phyloP scores from a whole-genome alignment of 768 basidiomycete species.

The Dentipellis fragilis region DNA sequence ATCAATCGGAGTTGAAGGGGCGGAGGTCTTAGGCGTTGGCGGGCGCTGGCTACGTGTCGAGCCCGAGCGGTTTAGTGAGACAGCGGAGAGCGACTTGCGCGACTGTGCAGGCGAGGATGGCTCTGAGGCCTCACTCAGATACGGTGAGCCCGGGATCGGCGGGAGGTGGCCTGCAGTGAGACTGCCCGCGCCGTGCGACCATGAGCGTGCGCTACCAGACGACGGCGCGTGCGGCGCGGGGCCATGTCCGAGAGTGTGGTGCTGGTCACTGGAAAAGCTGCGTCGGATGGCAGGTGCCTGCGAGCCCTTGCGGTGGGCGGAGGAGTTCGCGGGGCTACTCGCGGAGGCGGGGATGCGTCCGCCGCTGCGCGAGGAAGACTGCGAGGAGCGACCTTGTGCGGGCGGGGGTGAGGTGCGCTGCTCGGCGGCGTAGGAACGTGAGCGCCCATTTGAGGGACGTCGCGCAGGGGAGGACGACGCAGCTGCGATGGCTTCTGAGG shows the following conservation, averaged over 20 bases:
- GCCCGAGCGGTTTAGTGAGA: neutral
- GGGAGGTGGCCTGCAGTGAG: conserved; percentile 14
- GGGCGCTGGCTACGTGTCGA: conserved; percentile 7
- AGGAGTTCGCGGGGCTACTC: neutral
- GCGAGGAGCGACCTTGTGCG: neutral
- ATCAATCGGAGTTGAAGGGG: neutral
- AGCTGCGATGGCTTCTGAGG: neutral
- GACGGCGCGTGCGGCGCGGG: conserved; percentile 1
- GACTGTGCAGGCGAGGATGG: conserved; percentile 39
- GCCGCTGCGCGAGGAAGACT: neutral
- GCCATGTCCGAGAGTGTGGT: neutral
- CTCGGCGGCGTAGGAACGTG: conserved; percentile 2
- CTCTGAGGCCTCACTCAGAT: conserved; percentile 48
- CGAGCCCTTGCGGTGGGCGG: neutral
- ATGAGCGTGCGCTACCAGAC: conserved; percentile 14
- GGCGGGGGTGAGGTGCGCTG: neutral
- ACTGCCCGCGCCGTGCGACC: conserved; percentile 12
- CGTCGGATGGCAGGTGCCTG: conserved; percentile 6
- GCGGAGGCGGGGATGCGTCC: neutral
- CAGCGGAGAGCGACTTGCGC: conserved; percentile 27
- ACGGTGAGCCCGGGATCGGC: conserved; percentile 44
- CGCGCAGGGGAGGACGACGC: neutral
- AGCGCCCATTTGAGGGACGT: conserved; percentile 5
- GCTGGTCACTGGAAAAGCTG: conserved; percentile 6
- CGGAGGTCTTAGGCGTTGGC: neutral